Evolutionary conservation across 306 rosid species (phyloP), one percentile per base, ranked within the genome.

Genomic region (Gynostemma pentaphyllum): DNA sequence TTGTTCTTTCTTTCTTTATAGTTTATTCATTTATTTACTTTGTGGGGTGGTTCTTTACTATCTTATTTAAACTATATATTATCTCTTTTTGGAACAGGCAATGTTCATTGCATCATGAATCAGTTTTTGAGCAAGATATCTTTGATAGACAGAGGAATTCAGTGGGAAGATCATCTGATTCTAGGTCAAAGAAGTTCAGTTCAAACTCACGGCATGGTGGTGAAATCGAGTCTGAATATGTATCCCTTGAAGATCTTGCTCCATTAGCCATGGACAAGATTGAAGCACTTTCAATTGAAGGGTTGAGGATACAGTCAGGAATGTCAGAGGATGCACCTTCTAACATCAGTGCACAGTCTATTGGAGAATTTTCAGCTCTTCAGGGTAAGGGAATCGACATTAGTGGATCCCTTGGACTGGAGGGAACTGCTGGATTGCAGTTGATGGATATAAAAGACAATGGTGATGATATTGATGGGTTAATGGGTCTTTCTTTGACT

Each of bases 281-380:
- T 46, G 96, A 88, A 84, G 95, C 96, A 22, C 95, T 92, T 74
- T 86, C 87, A 39, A 37, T 92, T 21, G 95, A 88, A 75, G 98
- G 98, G 45, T 75, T 88, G 83, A 88, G 92, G 82, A 88, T 92
- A 78, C 94, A 92, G 76, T 86, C 90, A 1, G 96, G 90, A 69
- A 81, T 86, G 95, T 84, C 88, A 0, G 81, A 80, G 60, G 90
- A 70, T 36, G 94, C 81, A 52, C 87, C 98, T 70, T 88, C 92
- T 62, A 86, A 81, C 72, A 88, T 88, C 74, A 76, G 66, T 54
- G 75, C 85, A 28, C 67, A 81, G 66, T 71, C 94, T 66, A 74
- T 65, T 62, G 80, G 79, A 16, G 85, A 80, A 56, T 45, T 79
- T 66, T 80, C 94, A 53, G 76, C 87, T 72, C 71, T 82, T 15